Evolutionary conservation across 1,284 basidiomycete species (phyloP).

Genomic region (Trichosporon ovoides): DNA sequence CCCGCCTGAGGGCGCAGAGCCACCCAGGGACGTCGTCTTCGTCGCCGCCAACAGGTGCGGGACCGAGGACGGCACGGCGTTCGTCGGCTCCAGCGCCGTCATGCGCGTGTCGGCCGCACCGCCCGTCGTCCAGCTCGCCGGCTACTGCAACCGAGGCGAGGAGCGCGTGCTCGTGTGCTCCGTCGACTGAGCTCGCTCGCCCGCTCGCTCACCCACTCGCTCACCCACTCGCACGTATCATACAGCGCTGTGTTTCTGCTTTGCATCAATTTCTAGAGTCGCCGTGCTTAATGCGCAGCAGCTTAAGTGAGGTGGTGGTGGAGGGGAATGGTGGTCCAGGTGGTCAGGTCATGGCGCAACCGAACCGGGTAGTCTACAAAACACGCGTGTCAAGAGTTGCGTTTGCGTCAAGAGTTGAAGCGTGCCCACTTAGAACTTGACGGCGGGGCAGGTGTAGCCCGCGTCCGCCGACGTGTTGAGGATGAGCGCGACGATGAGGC

Average conservation of each 20-base stretch:
- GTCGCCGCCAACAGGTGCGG: conserved; percentile 50
- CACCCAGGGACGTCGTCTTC: conserved; percentile 44
- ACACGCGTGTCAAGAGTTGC: not conserved
- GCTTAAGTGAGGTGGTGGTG: not conserved
- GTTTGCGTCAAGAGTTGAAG: not conserved
- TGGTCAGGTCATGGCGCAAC: not conserved
- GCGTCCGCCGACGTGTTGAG: conserved; percentile 52
- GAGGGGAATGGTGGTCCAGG: not conserved
- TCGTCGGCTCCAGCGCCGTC: conserved; percentile 50
- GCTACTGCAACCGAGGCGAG: conserved; percentile 44
- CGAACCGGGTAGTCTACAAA: not conserved
- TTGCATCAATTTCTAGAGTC: conserved; percentile 5
- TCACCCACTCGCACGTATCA: no score
- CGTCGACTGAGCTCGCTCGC: not conserved
- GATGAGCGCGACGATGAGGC: conserved; percentile 56
- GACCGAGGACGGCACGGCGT: conserved; percentile 47
- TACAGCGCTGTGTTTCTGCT: not conserved
- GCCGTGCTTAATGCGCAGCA: not conserved
- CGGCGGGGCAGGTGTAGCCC: conserved; percentile 26
- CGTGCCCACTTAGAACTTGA: conserved; percentile 6
- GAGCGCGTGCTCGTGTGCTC: conserved; percentile 41
- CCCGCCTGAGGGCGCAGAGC: conserved; percentile 1
- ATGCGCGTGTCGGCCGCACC: conserved; percentile 43
- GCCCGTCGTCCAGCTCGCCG: conserved; percentile 46
- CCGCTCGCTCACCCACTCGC: no score